Evolutionary conservation across 78 protist species (phyloP).

Genomic region (Speleostelium caveatum): DNA sequence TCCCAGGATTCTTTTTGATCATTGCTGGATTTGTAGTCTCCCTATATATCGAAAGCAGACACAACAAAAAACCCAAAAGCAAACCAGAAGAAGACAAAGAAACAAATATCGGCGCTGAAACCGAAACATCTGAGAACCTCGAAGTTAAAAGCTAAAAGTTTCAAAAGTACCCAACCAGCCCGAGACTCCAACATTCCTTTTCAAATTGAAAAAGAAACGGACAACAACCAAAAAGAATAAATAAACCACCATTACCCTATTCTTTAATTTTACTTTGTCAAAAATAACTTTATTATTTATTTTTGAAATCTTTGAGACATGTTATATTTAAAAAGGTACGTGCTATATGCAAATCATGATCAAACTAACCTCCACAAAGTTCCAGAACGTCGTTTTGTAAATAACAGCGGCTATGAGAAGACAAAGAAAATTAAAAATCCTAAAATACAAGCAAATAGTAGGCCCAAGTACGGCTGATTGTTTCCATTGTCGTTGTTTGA

Average conservation of each 20-base stretch:
- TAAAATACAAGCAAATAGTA: slow-evolving; percentile 33
- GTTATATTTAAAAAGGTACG: neutral
- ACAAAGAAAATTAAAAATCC: slow-evolving; percentile 36
- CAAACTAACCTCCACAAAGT: neutral
- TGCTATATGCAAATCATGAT: neutral
- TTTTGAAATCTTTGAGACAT: neutral
- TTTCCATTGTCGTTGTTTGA: neutral
- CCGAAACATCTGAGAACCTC: neutral
- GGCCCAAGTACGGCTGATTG: neutral
- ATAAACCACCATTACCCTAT: neutral
- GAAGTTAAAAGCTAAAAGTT: too few relatives aligned
- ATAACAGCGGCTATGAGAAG: slow-evolving; percentile 15
- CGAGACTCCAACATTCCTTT: neutral
- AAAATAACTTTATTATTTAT: too few relatives aligned
- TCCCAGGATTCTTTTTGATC: slow-evolving; percentile 53
- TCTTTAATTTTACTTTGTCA: neutral
- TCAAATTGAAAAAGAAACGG: too few relatives aligned
- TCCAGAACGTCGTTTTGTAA: neutral
- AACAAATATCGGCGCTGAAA: too few relatives aligned
- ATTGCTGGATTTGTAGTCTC: slow-evolving; percentile 37
- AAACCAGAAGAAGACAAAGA: neutral
- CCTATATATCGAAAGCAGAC: slow-evolving; percentile 34
- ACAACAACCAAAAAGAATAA: neutral
- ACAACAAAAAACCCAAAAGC: neutral
- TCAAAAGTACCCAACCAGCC: neutral